Evolutionary conservation across 768 basidiomycete genomes (phyloP), one percentile per base, ranked within the genome.

Genomic region (Lentinula sp.): DNA sequence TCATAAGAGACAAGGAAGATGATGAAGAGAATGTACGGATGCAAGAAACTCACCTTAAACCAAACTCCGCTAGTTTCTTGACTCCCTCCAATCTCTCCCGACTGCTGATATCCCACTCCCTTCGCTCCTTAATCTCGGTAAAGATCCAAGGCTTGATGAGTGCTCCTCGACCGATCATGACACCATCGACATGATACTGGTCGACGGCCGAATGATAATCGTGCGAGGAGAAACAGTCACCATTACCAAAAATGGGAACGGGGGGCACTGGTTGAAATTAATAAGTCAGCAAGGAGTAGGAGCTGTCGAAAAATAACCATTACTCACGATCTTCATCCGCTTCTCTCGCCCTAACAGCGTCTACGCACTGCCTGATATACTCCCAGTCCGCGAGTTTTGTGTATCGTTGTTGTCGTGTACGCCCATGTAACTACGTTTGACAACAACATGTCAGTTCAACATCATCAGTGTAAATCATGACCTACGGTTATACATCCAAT

Each of bases 91-190:
- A 75, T 35, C 95, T 78, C 74, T 97, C 95, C 5, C 85, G 78
- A 13, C 92, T 84, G 67, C 86, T 89, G 66, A 95, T 95, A 69
- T 95, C 93, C 95, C 95, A 98, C 68, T 97, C 95, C 28, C 94
- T 74, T 21, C 77, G 80, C 69, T 98, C 97, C 70, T 94, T 89
- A 69, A 98, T 84, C 73, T 99, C 97, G 0, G 94, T 96, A 73
- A 95, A 96, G 57, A 95, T 87, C 91, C 91, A 93, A 0, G 93
- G 91, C 73, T 99, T 99, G 73, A 98, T 97, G 53, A 98, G 76
- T 0, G 95, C 96, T 0, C 97, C 97, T 21, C 97, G 80, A 1
- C 87, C 97, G 39, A 98, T 82, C 97, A 99, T 98, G 48, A 98
- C 80, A 5, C 95, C 95, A 69, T 98, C 95, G 0, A 97, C 94